A percentile compares a stretch with the other conserved stretches of the same genome.
Evolutionary conservation across 108 stramenopile species (phyloP).

Genomic region (Pseudonitzschia delicatissima): DNA sequence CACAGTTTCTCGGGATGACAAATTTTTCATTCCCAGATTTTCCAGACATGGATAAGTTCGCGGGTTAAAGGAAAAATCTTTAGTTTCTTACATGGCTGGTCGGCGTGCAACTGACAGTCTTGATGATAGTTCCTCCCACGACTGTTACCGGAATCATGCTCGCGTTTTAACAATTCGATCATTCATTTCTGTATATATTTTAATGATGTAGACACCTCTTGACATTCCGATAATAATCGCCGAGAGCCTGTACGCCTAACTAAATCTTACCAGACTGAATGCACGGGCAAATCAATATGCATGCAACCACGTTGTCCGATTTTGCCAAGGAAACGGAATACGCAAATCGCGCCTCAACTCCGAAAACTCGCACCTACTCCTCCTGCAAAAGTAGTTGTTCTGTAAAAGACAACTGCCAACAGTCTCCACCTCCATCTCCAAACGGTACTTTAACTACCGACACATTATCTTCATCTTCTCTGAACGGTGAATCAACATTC

Average conservation of each 20-base stretch:
- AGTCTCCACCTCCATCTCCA: slow-evolving; percentile 3
- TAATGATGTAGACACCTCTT: not conserved
- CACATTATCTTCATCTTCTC: slow-evolving; percentile 4
- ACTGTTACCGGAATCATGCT: too few species aligned
- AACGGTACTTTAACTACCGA: not conserved
- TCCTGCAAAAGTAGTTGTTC: not conserved
- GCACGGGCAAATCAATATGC: too few species aligned
- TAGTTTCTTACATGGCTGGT: too few species aligned
- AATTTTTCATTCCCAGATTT: too few species aligned
- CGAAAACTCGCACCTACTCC: slow-evolving; percentile 1
- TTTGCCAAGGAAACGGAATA: not conserved
- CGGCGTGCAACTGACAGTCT: too few species aligned
- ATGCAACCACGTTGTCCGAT: not conserved
- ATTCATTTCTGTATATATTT: slow-evolving; percentile 1
- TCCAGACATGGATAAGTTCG: too few species aligned
- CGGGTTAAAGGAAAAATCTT: too few species aligned
- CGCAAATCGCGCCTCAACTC: not conserved
- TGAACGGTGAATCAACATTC: not conserved
- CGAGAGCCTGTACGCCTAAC: not conserved
- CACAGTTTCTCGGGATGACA: too few species aligned
- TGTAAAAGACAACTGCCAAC: not conserved
- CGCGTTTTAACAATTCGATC: not conserved
- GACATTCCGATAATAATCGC: not conserved
- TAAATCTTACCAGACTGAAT: too few species aligned
- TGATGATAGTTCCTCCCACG: too few species aligned